phyloP scores from a whole-genome alignment of 352 stramenopile genomes.

The Thalassiosira pacifica region DNA sequence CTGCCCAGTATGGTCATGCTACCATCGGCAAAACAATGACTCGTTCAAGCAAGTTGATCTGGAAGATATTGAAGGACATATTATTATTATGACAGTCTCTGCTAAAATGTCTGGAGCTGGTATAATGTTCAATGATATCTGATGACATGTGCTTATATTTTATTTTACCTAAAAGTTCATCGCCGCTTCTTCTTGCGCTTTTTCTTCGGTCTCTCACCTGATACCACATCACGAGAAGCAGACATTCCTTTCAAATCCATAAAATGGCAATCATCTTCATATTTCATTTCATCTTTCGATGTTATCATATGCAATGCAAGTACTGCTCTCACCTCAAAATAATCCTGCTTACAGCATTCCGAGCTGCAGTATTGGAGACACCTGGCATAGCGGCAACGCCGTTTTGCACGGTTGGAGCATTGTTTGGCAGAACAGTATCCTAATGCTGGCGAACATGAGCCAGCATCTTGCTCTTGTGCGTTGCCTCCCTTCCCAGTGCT shows the following conservation, averaged over 20 bases:
- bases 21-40: too few species aligned
- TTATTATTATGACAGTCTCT: too few species aligned
- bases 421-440: slow-evolving; percentile 47
- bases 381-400: slow-evolving; percentile 68
- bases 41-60: too few species aligned
- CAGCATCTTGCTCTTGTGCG: background rate
- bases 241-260: slow-evolving; percentile 35
- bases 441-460: slow-evolving; percentile 41
- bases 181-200: slow-evolving; percentile 37
- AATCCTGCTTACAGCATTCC: slow-evolving; percentile 58
- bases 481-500: background rate
- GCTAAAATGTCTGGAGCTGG: too few species aligned
- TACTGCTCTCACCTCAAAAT: slow-evolving; percentile 28
- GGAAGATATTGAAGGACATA: too few species aligned
- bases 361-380: slow-evolving; percentile 76
- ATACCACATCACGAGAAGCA: background rate
- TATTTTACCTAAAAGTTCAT: too few species aligned
- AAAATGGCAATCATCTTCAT: slow-evolving; percentile 55
- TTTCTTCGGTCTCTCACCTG: slow-evolving; percentile 22
- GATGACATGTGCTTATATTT: too few species aligned
- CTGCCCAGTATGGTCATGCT: too few species aligned
- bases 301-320: slow-evolving; percentile 60
- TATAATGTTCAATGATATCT: too few species aligned
- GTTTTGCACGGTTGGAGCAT: slow-evolving; percentile 58
- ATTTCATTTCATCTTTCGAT: slow-evolving; percentile 27